These are phyloP conservation scores for Chloropicon primus DNA, from an alignment of 139 green algal species.

Conservation along the genomic window DNA sequence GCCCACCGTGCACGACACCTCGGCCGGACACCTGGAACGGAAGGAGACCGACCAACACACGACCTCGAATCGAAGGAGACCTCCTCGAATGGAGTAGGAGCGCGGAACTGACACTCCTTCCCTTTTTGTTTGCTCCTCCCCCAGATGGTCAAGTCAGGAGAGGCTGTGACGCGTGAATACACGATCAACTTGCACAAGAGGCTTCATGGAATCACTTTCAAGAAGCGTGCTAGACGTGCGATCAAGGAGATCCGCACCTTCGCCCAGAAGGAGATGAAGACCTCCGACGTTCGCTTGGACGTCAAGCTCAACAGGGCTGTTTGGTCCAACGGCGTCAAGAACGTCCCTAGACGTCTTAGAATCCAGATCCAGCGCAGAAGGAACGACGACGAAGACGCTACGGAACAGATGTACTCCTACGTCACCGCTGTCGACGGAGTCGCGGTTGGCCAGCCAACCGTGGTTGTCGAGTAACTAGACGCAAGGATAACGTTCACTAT, in stretches of 20 bases:
- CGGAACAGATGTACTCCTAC: conserved; percentile 98
- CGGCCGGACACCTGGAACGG: too few relatives aligned
- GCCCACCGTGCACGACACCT: too few relatives aligned
- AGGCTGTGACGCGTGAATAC: conserved; percentile 88
- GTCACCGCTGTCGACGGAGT: conserved; percentile 80
- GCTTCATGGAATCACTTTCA: conserved; percentile 65
- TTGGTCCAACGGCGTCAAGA: conserved; percentile 58
- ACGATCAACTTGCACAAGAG: conserved; percentile 71
- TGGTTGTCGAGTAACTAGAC: not conserved
- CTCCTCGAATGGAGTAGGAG: too few relatives aligned
- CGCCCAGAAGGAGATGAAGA: conserved; percentile 87
- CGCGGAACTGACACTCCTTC: too few relatives aligned
- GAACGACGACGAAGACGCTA: conserved; percentile 98
- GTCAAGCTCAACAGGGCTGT: conserved; percentile 98
- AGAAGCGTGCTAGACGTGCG: conserved; percentile 83
- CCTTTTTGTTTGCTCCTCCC: not conserved
- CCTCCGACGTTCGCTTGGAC: conserved; percentile 89
- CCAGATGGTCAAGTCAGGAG: conserved; percentile 9
- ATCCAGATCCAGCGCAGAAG: conserved; percentile 77
- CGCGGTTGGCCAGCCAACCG: not conserved
- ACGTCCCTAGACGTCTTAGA: conserved; percentile 71
- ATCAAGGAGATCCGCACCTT: conserved; percentile 97
- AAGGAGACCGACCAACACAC: too few relatives aligned
- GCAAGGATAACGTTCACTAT: too few relatives aligned
- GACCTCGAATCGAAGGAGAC: too few relatives aligned